These are phyloP conservation scores for Emergomyces africanus DNA, from an alignment of 2,329 filamentous ascomycete species.

Conservation along the genomic window DNA sequence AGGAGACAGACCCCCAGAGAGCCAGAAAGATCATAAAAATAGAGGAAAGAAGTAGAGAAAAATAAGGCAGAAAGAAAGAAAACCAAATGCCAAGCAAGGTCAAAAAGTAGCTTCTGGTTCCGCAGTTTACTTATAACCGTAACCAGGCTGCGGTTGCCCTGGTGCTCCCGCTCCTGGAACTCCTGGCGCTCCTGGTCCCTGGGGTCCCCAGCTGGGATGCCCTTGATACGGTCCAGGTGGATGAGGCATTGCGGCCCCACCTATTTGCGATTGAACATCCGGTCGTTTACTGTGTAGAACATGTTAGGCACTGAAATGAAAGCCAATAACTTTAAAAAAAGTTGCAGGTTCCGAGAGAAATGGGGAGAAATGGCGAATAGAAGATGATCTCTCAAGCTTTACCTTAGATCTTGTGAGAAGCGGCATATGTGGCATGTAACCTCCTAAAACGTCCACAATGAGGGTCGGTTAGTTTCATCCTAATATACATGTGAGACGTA, in stretches of 20 bases:
- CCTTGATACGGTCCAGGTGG: background rate
- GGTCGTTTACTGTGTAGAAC: constrained; percentile 8
- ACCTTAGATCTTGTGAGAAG: constrained; percentile 13
- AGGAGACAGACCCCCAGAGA: background rate
- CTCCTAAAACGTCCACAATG: constrained; percentile 5
- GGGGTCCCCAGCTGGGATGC: background rate
- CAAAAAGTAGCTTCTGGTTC: background rate
- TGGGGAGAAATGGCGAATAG: background rate
- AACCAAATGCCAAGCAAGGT: background rate
- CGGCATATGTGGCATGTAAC: constrained; percentile 13
- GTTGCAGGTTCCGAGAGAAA: background rate
- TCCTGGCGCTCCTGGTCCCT: background rate
- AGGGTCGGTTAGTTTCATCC: background rate
- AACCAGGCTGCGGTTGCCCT: background rate
- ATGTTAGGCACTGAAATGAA: background rate
- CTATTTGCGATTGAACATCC: constrained; percentile 11
- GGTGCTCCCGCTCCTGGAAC: background rate
- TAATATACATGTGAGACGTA: background rate
- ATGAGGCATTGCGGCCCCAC: background rate
- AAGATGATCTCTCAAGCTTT: background rate
- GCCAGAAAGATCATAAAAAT: background rate
- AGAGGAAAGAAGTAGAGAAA: background rate
- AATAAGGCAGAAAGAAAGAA: background rate
- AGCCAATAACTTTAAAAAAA: background rate
- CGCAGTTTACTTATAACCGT: constrained; percentile 1